phyloP scores from a whole-genome alignment of 176 grass and related monocot genomes.

The Sorghum bicolor region DNA sequence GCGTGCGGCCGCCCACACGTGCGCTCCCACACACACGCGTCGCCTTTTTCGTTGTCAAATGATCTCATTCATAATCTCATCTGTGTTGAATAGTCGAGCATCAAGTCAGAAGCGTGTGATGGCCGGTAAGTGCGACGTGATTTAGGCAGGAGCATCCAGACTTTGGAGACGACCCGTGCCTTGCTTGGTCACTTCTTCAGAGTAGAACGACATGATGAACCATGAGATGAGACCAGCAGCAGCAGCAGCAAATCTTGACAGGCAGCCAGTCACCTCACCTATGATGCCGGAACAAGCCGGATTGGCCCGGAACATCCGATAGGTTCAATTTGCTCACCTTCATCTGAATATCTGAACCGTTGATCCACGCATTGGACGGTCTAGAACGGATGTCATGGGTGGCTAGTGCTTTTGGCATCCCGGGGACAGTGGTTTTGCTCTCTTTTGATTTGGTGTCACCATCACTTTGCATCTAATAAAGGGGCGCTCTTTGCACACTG shows the following conservation, averaged over 20 bases:
- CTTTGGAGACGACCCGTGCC: conserved; percentile 17
- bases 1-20: conserved; percentile 22
- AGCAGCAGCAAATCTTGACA: background rate
- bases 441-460: conserved; percentile 10
- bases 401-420: background rate
- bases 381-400: background rate
- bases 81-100: background rate
- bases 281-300: too few species aligned
- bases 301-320: too few species aligned
- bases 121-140: background rate
- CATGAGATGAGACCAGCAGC: too few species aligned
- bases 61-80: background rate
- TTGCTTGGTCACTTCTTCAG: background rate
- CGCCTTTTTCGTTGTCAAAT: background rate
- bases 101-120: background rate
- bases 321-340: background rate
- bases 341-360: background rate
- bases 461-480: conserved; percentile 35
- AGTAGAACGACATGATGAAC: background rate
- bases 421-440: background rate
- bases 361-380: background rate
- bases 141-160: conserved; percentile 25
- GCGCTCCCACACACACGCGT: background rate
- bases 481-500: conserved; percentile 19
- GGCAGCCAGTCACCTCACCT: background rate